Percentiles rank a stretch among this genome's conserved stretches.
phyloP scores from a whole-genome alignment of 306 rosid species.

The Prunus mongolica region DNA sequence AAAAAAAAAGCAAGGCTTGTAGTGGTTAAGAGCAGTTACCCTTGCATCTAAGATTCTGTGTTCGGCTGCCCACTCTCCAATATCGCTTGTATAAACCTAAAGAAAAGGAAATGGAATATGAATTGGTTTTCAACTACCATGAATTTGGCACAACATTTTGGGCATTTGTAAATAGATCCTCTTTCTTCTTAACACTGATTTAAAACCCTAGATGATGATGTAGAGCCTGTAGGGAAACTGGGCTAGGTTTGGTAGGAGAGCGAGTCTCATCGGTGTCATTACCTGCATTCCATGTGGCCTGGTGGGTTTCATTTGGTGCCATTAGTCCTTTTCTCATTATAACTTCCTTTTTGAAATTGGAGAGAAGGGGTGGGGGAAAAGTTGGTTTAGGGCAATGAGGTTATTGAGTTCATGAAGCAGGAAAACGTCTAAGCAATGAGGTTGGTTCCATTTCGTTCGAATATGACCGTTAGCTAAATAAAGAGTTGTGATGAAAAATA shows the following conservation, averaged over 20 bases:
- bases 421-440: neutral
- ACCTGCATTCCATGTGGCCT: neutral
- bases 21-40: too few species aligned
- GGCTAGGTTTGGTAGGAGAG: neutral
- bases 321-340: neutral
- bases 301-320: neutral
- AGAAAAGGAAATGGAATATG: neutral
- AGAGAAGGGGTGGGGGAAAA: neutral
- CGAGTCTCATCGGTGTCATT: neutral
- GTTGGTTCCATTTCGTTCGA: neutral
- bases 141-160: neutral
- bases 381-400: neutral
- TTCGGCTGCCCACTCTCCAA: too few species aligned
- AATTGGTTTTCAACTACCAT: neutral
- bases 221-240: neutral
- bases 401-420: neutral
- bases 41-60: too few species aligned
- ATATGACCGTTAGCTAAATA: neutral
- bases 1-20: too few species aligned
- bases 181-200: neutral
- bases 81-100: neutral
- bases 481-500: neutral
- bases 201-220: neutral
- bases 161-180: neutral
- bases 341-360: neutral